Percentiles rank a stretch among this genome's conserved stretches.
Evolutionary conservation across 2,329 filamentous ascomycete genomes (phyloP).

Genomic region (Hypoxylon sp.): DNA sequence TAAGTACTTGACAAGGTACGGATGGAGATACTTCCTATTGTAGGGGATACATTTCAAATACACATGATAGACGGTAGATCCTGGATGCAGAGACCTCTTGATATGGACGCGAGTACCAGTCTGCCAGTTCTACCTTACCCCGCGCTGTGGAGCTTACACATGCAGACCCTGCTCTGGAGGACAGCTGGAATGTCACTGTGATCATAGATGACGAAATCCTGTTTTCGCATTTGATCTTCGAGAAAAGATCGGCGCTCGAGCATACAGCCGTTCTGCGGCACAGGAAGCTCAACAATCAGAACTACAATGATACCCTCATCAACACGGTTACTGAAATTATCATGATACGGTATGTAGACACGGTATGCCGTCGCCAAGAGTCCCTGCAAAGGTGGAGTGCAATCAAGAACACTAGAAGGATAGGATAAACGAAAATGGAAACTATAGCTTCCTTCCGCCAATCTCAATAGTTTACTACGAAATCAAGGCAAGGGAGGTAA

Average conservation of each 20-base stretch:
- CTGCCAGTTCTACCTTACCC: slow-evolving; percentile 32
- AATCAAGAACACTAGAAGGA: background rate
- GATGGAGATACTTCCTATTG: slow-evolving; percentile 6
- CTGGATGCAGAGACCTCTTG: background rate
- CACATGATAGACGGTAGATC: background rate
- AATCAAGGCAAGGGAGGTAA: background rate
- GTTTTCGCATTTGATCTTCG: slow-evolving; percentile 28
- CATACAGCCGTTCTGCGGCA: slow-evolving; percentile 4
- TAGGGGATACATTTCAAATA: slow-evolving; percentile 1
- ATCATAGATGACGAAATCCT: slow-evolving; percentile 40
- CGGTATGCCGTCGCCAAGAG: background rate
- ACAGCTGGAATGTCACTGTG: slow-evolving; percentile 27
- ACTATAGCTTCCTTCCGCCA: background rate
- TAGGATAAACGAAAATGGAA: background rate
- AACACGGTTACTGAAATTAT: slow-evolving; percentile 4
- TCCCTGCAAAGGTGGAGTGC: slow-evolving; percentile 12
- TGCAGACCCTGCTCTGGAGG: slow-evolving; percentile 17
- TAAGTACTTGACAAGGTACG: slow-evolving; percentile 1
- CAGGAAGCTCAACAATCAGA: background rate
- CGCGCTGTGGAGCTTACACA: slow-evolving; percentile 28
- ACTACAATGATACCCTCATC: background rate
- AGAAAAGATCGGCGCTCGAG: slow-evolving; percentile 24
- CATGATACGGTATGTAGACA: no score
- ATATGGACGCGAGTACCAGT: slow-evolving; percentile 3
- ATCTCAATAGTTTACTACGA: background rate